A percentile compares a stretch with the other conserved stretches of the same genome.
Conservation (phyloP, 106 monocot species). For the Allium fistulosum region DNA sequence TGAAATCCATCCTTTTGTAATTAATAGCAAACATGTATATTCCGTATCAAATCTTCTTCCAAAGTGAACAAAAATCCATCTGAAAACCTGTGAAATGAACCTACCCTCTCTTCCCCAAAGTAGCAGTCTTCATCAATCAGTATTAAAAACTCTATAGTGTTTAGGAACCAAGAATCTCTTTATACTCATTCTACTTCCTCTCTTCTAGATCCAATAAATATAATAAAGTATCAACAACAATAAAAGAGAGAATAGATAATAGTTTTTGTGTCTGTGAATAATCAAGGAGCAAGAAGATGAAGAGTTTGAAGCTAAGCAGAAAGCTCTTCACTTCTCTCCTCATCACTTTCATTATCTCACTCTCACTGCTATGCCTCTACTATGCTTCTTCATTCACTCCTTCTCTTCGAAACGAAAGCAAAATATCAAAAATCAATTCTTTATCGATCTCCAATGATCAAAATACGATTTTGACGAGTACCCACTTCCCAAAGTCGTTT, state of each 20-base stretch:
- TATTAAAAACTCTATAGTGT: background rate
- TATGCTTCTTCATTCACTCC: constrained; percentile 74
- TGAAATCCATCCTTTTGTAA: too few relatives aligned
- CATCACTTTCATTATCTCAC: constrained; percentile 34
- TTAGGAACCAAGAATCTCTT: background rate
- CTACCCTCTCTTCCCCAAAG: too few relatives aligned
- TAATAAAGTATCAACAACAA: background rate
- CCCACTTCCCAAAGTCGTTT: constrained; percentile 32
- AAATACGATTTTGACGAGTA: background rate
- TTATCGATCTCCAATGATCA: background rate
- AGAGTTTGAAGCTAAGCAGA: constrained; percentile 4
- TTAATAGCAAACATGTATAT: too few relatives aligned
- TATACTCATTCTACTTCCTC: background rate
- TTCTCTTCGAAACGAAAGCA: background rate
- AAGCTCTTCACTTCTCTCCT: constrained; percentile 54
- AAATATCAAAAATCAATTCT: constrained; percentile 4
- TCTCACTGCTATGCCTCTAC: constrained; percentile 69
- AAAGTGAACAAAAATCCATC: too few relatives aligned
- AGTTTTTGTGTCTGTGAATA: background rate
- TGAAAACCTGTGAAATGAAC: too few relatives aligned
- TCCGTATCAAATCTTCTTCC: too few relatives aligned
- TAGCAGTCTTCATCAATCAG: too few relatives aligned
- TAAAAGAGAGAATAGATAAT: background rate
- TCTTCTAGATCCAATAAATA: background rate
- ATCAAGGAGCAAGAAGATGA: background rate